These are phyloP conservation scores for Pyrrhoderma noxium DNA, from an alignment of 1,284 basidiomycete species.

Conservation along the genomic window DNA sequence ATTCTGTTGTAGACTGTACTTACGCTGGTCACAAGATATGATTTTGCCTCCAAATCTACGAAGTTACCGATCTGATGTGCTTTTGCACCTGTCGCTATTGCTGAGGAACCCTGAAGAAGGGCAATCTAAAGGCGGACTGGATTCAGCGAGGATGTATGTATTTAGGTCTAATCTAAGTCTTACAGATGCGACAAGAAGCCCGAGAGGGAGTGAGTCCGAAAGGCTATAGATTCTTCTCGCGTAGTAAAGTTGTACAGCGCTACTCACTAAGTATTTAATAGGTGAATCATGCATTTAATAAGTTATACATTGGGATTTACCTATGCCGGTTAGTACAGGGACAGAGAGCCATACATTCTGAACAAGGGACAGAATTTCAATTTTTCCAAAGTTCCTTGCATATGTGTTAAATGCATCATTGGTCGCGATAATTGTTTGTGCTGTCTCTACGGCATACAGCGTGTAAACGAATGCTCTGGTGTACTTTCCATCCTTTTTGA, in stretches of 20 bases:
- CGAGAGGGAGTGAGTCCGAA: background rate
- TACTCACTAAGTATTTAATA: background rate
- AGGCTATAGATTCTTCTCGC: background rate
- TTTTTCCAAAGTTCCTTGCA: conserved; percentile 25
- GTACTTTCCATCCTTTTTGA: conserved; percentile 21
- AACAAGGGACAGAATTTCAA: background rate
- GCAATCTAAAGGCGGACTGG: background rate
- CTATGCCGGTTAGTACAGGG: background rate
- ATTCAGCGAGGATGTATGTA: background rate
- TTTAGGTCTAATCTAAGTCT: background rate
- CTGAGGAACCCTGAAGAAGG: background rate
- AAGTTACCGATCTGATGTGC: background rate
- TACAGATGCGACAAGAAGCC: background rate
- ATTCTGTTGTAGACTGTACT: too few species aligned
- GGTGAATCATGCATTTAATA: background rate
- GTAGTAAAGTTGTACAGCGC: conserved; percentile 1
- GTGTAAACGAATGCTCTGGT: conserved; percentile 22
- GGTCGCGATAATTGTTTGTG: conserved; percentile 23
- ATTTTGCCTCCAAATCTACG: background rate
- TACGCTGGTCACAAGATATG: background rate
- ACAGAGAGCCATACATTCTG: background rate
- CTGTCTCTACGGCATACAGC: conserved; percentile 22
- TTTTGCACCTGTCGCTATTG: background rate
- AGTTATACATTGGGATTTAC: background rate
- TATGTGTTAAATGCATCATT: conserved; percentile 23